phyloP scores from a whole-genome alignment of 78 protist genomes.

The Creolimax fragrantissima region DNA sequence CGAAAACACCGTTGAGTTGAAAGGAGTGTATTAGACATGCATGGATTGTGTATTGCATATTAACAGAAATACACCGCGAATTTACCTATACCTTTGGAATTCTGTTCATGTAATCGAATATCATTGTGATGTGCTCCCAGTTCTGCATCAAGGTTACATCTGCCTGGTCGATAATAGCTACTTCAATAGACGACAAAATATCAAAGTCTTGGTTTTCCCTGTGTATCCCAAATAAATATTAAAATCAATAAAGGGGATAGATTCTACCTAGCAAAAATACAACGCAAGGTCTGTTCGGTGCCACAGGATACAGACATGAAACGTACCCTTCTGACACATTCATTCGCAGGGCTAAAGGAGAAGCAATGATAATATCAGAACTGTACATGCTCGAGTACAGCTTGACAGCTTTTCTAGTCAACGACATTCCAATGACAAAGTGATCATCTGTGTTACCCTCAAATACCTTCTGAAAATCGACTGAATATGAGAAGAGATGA shows the following conservation, averaged over 20 bases:
- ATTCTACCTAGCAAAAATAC: too few relatives aligned
- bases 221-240: too few relatives aligned
- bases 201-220: constrained; percentile 44
- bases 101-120: background rate
- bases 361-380: constrained; percentile 67
- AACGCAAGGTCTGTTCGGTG: too few relatives aligned
- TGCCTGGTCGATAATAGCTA: constrained; percentile 51
- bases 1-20: too few relatives aligned
- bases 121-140: constrained; percentile 63
- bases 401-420: constrained; percentile 23
- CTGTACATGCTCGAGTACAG: constrained; percentile 34
- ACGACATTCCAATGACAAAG: constrained; percentile 50
- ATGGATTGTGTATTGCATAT: too few relatives aligned
- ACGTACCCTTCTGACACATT: constrained; percentile 20
- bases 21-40: too few relatives aligned
- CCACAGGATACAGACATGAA: too few relatives aligned
- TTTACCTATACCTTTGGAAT: background rate
- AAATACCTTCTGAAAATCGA: constrained; percentile 42
- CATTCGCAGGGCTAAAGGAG: constrained; percentile 68
- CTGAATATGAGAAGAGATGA: background rate
- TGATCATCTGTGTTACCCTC: constrained; percentile 62
- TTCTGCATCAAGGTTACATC: constrained; percentile 69
- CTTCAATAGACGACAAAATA: constrained; percentile 66
- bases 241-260: too few relatives aligned
- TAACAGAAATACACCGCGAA: too few relatives aligned